These are phyloP conservation scores for Paecilomyces niveus DNA, from an alignment of 2,329 filamentous ascomycete species.

Conservation along the genomic window DNA sequence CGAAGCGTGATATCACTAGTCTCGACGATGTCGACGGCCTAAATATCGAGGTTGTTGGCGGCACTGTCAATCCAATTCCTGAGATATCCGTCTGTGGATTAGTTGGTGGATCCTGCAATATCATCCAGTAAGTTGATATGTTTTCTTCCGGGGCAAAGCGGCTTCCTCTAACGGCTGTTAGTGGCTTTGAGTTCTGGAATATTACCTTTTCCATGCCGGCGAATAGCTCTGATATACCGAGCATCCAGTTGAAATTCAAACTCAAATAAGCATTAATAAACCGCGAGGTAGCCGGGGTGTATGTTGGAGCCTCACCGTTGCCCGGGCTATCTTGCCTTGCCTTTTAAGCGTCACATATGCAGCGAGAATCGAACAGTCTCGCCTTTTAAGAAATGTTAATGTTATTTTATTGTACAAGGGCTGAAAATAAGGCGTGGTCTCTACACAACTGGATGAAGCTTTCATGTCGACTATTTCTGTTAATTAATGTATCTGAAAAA, in stretches of 20 bases:
- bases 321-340: too few relatives aligned
- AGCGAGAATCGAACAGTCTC: too few relatives aligned
- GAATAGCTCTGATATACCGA: constrained; percentile 3
- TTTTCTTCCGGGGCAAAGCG: neutral
- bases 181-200: constrained; percentile 6
- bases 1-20: constrained; percentile 2
- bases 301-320: too few relatives aligned
- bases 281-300: too few relatives aligned
- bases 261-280: neutral
- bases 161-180: neutral
- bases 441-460: too few relatives aligned
- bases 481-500: too few relatives aligned
- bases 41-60: constrained; percentile 6
- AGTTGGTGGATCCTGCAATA: constrained; percentile 3
- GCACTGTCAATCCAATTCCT: constrained; percentile 7
- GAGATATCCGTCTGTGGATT: neutral
- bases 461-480: too few relatives aligned
- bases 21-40: constrained; percentile 10
- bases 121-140: constrained; percentile 6
- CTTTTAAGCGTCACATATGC: too few relatives aligned
- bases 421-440: too few relatives aligned
- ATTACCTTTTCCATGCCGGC: constrained; percentile 5
- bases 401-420: too few relatives aligned
- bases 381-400: too few relatives aligned
- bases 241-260: neutral